These are phyloP conservation scores for Stemphylium lycopersici DNA, from an alignment of 2,329 filamentous ascomycete genomes.

Conservation along the genomic window DNA sequence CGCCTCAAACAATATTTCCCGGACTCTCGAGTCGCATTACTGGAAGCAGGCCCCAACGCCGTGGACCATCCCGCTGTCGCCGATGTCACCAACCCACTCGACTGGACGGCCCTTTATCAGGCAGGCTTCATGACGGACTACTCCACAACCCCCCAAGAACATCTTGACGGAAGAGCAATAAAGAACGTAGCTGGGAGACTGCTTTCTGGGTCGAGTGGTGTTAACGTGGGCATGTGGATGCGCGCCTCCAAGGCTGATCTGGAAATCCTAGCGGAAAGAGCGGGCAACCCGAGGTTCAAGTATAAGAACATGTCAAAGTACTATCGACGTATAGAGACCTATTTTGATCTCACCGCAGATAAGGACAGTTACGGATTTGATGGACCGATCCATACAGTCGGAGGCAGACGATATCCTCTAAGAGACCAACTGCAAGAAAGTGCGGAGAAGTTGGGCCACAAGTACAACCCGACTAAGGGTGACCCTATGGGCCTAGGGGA, in stretches of 20 bases:
- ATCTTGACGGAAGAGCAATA: constrained; percentile 18
- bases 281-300: constrained; percentile 17
- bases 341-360: constrained; percentile 17
- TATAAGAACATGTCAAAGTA: constrained; percentile 24
- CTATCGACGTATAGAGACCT: constrained; percentile 18
- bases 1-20: constrained; percentile 23
- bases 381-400: constrained; percentile 23
- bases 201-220: constrained; percentile 24
- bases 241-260: constrained; percentile 21
- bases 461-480: constrained; percentile 18
- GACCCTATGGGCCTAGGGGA: constrained; percentile 19
- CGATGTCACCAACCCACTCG: constrained; percentile 8
- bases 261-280: constrained; percentile 18
- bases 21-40: constrained; percentile 8
- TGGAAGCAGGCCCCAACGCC: constrained; percentile 26
- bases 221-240: constrained; percentile 26
- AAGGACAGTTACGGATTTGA: constrained; percentile 22
- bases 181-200: constrained; percentile 19
- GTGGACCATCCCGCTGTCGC: constrained; percentile 10
- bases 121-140: constrained; percentile 22
- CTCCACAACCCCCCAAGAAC: constrained; percentile 21
- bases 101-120: constrained; percentile 6
- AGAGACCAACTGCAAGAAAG: constrained; percentile 12
- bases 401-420: constrained; percentile 22
- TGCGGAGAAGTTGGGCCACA: constrained; percentile 17